phyloP scores from a whole-genome alignment of 352 stramenopile species.

The Phytophthora pluvialis region DNA sequence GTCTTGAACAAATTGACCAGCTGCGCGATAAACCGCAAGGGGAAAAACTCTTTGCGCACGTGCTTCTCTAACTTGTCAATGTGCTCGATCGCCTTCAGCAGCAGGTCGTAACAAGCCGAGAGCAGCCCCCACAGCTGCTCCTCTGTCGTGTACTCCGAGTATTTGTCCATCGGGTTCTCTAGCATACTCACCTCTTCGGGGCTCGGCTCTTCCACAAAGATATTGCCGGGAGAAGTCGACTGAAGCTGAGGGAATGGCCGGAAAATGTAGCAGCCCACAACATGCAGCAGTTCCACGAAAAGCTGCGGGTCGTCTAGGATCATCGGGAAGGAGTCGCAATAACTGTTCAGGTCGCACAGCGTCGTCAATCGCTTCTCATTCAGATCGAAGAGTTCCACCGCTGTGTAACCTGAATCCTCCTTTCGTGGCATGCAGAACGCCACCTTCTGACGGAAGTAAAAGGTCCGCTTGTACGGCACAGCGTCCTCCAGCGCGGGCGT shows the following conservation, averaged over 20 bases:
- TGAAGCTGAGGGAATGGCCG: slow-evolving; percentile 65
- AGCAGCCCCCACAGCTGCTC: slow-evolving; percentile 86
- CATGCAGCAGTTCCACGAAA: slow-evolving; percentile 81
- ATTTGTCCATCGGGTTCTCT: slow-evolving; percentile 84
- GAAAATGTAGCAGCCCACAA: slow-evolving; percentile 86
- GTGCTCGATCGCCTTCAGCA: slow-evolving; percentile 87
- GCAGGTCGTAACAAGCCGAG: slow-evolving; percentile 80
- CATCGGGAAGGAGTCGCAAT: slow-evolving; percentile 84
- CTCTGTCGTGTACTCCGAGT: slow-evolving; percentile 84
- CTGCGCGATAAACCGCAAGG: slow-evolving; percentile 79
- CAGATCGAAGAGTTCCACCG: slow-evolving; percentile 81
- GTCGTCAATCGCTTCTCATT: slow-evolving; percentile 86
- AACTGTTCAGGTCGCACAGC: slow-evolving; percentile 86
- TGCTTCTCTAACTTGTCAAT: slow-evolving; percentile 91
- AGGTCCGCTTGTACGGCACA: slow-evolving; percentile 83
- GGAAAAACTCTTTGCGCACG: slow-evolving; percentile 87
- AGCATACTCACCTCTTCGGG: slow-evolving; percentile 58
- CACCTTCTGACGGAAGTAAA: slow-evolving; percentile 87
- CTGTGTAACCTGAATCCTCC: slow-evolving; percentile 51
- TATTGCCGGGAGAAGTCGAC: slow-evolving; percentile 66
- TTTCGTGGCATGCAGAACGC: slow-evolving; percentile 76
- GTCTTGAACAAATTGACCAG: slow-evolving; percentile 88
- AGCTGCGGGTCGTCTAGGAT: slow-evolving; percentile 83
- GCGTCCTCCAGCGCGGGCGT: slow-evolving; percentile 81
- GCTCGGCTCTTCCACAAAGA: slow-evolving; percentile 86